A percentile compares a stretch with the other conserved stretches of the same genome.
phyloP scores from a whole-genome alignment of 2,329 filamentous ascomycete species.

The Trichoderma sp. region DNA sequence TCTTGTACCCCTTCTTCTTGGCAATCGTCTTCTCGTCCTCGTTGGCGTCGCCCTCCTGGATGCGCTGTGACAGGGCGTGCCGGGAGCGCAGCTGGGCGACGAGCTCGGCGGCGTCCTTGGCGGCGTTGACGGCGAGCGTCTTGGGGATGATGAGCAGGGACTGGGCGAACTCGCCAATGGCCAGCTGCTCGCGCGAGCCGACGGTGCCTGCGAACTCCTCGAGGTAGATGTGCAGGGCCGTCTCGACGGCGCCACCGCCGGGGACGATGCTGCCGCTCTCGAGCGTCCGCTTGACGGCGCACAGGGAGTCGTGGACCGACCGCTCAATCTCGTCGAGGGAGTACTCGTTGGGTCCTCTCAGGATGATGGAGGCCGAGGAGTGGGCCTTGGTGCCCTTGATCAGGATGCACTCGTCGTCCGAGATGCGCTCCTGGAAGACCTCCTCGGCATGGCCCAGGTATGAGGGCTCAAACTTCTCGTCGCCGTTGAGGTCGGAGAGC shows the following conservation, averaged over 20 bases:
- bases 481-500: constrained; percentile 93
- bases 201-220: constrained; percentile 98
- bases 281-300: constrained; percentile 93
- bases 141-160: constrained; percentile 93
- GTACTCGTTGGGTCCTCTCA: constrained; percentile 94
- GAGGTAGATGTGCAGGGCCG: constrained; percentile 97
- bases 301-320: constrained; percentile 94
- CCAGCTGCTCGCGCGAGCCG: constrained; percentile 93
- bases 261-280: constrained; percentile 97
- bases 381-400: constrained; percentile 94
- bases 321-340: constrained; percentile 99
- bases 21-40: constrained; percentile 88
- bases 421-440: constrained; percentile 97
- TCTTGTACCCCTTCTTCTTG: constrained; percentile 96
- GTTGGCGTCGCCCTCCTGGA: constrained; percentile 78
- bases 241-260: constrained; percentile 94
- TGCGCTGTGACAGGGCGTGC: constrained; percentile 91
- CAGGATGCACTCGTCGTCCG: constrained; percentile 96
- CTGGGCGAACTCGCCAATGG: constrained; percentile 96
- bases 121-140: constrained; percentile 94
- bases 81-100: constrained; percentile 93
- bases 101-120: constrained; percentile 93
- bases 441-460: constrained; percentile 91
- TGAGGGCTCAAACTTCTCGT: constrained; percentile 92
- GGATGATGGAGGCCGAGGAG: constrained; percentile 92